A percentile compares a stretch with the other conserved stretches of the same genome.
These are phyloP conservation scores for Hypoxylon sp. DNA, from an alignment of 2,329 filamentous ascomycete species.

Conservation along the genomic window DNA sequence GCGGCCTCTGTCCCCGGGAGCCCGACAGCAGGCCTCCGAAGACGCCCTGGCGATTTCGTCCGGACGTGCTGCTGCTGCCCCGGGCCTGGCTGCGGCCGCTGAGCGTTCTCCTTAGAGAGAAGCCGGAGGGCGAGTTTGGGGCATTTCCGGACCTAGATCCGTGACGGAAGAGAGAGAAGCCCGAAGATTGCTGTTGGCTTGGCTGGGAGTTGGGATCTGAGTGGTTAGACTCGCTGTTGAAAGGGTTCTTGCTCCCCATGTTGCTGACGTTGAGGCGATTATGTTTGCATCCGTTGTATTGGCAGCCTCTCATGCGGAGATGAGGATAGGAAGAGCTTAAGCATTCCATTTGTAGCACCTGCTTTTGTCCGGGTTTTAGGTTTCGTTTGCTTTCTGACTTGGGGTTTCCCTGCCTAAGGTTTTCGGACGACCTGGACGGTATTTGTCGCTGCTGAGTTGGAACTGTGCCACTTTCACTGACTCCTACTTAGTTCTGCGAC, in stretches of 20 bases:
- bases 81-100: slow-evolving; percentile 22
- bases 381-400: not conserved
- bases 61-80: not conserved
- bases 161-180: not conserved
- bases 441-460: no score
- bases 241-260: slow-evolving; percentile 19
- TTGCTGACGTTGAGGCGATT: not conserved
- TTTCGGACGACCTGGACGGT: no score
- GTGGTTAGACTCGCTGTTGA: not conserved
- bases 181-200: not conserved
- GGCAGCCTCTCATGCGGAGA: slow-evolving; percentile 8
- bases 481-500: no score
- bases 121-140: slow-evolving; percentile 15
- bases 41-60: slow-evolving; percentile 9
- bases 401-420: not conserved
- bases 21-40: slow-evolving; percentile 12
- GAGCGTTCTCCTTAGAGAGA: slow-evolving; percentile 23
- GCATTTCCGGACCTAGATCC: not conserved
- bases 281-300: slow-evolving; percentile 15
- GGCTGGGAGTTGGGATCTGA: slow-evolving; percentile 9
- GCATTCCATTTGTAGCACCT: not conserved
- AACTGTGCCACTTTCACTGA: no score
- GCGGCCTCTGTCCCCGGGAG: slow-evolving; percentile 14
- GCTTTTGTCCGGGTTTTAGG: not conserved
- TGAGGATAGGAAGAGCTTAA: not conserved